A percentile compares a stretch with the other conserved stretches of the same genome.
Conservation (phyloP, 352 stramenopile genomes). For the Pilasporangium apinafurcum region DNA sequence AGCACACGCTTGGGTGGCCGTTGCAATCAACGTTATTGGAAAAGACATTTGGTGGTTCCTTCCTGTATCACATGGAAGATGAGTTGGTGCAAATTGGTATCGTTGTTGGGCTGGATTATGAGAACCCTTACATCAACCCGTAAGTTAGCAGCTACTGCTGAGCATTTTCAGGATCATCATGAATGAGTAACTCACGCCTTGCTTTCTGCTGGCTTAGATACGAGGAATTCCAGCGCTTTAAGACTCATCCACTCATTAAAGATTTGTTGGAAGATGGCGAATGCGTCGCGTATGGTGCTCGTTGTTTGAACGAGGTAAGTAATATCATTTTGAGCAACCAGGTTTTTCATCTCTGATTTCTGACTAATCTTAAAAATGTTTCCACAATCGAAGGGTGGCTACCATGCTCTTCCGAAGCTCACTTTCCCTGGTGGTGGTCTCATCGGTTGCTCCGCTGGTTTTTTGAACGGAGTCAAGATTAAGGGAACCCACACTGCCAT, state of each 20-base stretch:
- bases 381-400: no score
- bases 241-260: conserved; percentile 94
- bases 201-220: conserved; percentile 39
- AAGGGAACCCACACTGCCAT: conserved; percentile 99
- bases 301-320: conserved; percentile 91
- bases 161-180: not conserved
- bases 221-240: conserved; percentile 99
- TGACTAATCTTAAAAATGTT: conserved; percentile 55
- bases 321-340: no score
- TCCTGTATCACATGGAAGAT: conserved; percentile 99
- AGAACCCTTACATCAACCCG: conserved; percentile 98
- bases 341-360: not conserved
- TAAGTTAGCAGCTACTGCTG: conserved; percentile 9
- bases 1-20: conserved; percentile 98
- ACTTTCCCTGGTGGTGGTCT: conserved; percentile 95
- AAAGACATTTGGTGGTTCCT: conserved; percentile 97
- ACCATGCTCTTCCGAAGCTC: conserved; percentile 97
- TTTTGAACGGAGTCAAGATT: conserved; percentile 99
- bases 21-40: conserved; percentile 89
- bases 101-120: conserved; percentile 98
- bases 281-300: conserved; percentile 96
- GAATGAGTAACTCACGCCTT: not conserved
- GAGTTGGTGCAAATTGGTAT: conserved; percentile 94
- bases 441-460: conserved; percentile 96
- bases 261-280: conserved; percentile 94